A percentile compares a stretch with the other conserved stretches of the same genome.
phyloP scores from a whole-genome alignment of 108 stramenopile genomes.

The Cylindrotheca closterium region DNA sequence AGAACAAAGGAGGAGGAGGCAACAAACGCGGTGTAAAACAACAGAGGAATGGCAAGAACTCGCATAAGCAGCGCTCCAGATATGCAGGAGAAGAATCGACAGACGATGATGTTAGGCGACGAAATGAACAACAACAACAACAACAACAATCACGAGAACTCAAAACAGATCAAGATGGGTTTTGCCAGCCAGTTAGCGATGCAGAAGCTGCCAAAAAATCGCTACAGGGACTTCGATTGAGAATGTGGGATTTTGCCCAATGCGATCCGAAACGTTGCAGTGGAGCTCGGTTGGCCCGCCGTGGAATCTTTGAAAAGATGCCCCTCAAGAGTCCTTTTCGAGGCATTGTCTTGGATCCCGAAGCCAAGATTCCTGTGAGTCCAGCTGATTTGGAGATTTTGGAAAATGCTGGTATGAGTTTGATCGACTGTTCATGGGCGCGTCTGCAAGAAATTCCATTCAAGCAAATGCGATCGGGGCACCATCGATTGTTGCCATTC shows the following conservation, averaged over 20 bases:
- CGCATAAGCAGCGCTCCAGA: constrained; percentile 14
- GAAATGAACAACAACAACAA: constrained; percentile 41
- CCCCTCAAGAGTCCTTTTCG: constrained; percentile 83
- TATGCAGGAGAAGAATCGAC: neutral
- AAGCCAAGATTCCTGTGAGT: constrained; percentile 85
- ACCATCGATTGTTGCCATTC: constrained; percentile 95
- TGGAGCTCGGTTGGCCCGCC: constrained; percentile 84
- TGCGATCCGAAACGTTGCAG: constrained; percentile 98
- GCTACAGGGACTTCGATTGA: constrained; percentile 58
- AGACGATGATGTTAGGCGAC: constrained; percentile 40
- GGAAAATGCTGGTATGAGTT: constrained; percentile 79
- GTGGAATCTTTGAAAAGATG: constrained; percentile 80
- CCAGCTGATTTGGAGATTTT: constrained; percentile 82
- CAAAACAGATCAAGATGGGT: no score
- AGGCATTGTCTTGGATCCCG: constrained; percentile 93
- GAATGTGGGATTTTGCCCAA: constrained; percentile 99
- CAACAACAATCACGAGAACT: no score
- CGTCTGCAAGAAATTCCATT: constrained; percentile 93
- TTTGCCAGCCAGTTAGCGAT: constrained; percentile 20
- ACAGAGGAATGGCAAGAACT: constrained; percentile 5
- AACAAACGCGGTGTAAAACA: constrained; percentile 11
- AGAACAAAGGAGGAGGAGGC: constrained; percentile 21
- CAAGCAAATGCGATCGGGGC: constrained; percentile 85
- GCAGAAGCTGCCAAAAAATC: constrained; percentile 33
- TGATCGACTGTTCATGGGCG: constrained; percentile 99